These are phyloP conservation scores for Hamamelis virginiana DNA, from an alignment of 164 flowering plant species.

Conservation along the genomic window DNA sequence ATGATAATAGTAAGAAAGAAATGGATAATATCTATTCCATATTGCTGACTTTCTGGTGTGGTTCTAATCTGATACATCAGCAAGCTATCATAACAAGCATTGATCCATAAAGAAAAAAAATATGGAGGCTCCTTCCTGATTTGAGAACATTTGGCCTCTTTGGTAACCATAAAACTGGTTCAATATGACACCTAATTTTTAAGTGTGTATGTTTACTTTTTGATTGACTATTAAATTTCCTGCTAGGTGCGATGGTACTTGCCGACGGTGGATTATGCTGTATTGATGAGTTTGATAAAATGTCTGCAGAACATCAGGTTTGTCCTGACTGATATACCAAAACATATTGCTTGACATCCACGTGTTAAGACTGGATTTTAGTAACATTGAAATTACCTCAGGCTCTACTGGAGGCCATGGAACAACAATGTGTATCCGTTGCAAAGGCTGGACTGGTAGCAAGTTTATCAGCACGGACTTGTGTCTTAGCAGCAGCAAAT, in stretches of 20 bases:
- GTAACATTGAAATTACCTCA: slow-evolving; percentile 25
- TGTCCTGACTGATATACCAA: slow-evolving; percentile 12
- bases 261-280: slow-evolving; percentile 99
- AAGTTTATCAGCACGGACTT: slow-evolving; percentile 94
- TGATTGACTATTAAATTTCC: slow-evolving; percentile 5
- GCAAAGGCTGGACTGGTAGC: slow-evolving; percentile 99
- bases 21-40: background rate
- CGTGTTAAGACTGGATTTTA: background rate
- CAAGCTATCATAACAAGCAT: background rate
- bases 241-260: slow-evolving; percentile 96
- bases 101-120: background rate
- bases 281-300: slow-evolving; percentile 98
- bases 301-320: slow-evolving; percentile 99
- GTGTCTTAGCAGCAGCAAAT: slow-evolving; percentile 96
- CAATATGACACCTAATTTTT: background rate
- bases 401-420: slow-evolving; percentile 99
- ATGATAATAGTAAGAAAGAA: background rate
- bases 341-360: background rate
- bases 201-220: background rate
- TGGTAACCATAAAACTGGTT: too few relatives aligned
- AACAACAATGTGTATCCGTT: slow-evolving; percentile 98
- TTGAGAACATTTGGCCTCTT: background rate
- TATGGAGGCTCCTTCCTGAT: background rate
- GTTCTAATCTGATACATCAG: background rate
- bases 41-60: background rate